Percentiles rank a stretch among this genome's conserved stretches.
phyloP scores from a whole-genome alignment of 805 yeast genomes.

The Metschnikowia orientalis region DNA sequence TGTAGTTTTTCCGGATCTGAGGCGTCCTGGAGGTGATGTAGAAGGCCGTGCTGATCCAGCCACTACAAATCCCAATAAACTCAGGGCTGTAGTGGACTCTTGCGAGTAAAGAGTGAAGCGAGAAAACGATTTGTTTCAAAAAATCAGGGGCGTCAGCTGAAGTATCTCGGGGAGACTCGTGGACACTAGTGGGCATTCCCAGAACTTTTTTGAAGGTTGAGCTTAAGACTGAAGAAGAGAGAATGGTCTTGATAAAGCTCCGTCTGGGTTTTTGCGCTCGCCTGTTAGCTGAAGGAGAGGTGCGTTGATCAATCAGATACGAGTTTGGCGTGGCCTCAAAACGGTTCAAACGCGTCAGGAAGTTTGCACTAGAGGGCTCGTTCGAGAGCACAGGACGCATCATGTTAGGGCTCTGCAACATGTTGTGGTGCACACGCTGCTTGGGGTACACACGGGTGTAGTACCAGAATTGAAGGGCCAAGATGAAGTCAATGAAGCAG shows the following conservation, averaged over 20 bases:
- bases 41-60: slow-evolving; percentile 32
- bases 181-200: slow-evolving; percentile 1
- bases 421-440: slow-evolving; percentile 38
- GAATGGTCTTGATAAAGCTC: slow-evolving; percentile 10
- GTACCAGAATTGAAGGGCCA: slow-evolving; percentile 19
- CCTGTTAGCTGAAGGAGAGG: slow-evolving; percentile 8
- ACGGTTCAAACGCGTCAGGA: slow-evolving; percentile 20
- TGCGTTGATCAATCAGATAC: slow-evolving; percentile 5
- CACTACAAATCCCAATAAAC: slow-evolving; percentile 25
- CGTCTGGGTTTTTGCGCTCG: slow-evolving; percentile 6
- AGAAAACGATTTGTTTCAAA: background rate
- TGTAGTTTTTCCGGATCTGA: slow-evolving; percentile 32
- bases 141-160: background rate
- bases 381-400: slow-evolving; percentile 20
- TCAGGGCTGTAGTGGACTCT: slow-evolving; percentile 7
- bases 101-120: background rate
- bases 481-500: slow-evolving; percentile 31
- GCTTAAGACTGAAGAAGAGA: slow-evolving; percentile 15
- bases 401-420: slow-evolving; percentile 37
- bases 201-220: slow-evolving; percentile 12
- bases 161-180: background rate
- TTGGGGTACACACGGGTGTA: slow-evolving; percentile 18
- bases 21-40: slow-evolving; percentile 33
- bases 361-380: slow-evolving; percentile 7
- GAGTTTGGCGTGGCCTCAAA: slow-evolving; percentile 17